Conservation (phyloP, 371 early-diverging fungal genomes). For the Vairimorpha apis region DNA sequence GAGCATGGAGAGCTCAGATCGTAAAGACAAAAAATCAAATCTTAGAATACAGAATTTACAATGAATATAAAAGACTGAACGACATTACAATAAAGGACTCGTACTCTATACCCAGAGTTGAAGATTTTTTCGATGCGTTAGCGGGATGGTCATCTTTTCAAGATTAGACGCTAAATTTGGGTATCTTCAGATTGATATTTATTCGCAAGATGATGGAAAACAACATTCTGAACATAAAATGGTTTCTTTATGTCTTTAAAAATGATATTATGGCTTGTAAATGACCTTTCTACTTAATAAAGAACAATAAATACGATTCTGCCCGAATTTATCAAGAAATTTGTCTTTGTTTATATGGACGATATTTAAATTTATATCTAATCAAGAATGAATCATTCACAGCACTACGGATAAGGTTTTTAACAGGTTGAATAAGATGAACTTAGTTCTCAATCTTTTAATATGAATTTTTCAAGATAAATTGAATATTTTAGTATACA, state of each 20-base stretch:
- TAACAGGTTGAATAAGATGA: background rate
- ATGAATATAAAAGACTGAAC: slow-evolving; percentile 30
- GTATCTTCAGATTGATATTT: slow-evolving; percentile 62
- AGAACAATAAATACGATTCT: slow-evolving; percentile 42
- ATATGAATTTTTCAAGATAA: background rate
- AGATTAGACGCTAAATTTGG: slow-evolving; percentile 62
- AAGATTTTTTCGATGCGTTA: slow-evolving; percentile 36
- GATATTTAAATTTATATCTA: slow-evolving; percentile 29
- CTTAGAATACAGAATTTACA: background rate
- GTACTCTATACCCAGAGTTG: slow-evolving; percentile 25
- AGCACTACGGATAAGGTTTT: background rate
- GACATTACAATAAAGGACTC: slow-evolving; percentile 13
- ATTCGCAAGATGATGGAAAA: slow-evolving; percentile 46
- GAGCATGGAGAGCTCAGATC: slow-evolving; percentile 13
- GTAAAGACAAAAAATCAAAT: background rate
- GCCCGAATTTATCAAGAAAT: background rate
- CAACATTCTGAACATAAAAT: slow-evolving; percentile 57
- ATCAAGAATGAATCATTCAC: background rate
- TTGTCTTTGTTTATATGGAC: slow-evolving; percentile 13
- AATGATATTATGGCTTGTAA: slow-evolving; percentile 26
- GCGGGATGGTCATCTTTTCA: slow-evolving; percentile 54
- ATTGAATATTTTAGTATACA: background rate
- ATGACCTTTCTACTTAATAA: slow-evolving; percentile 44
- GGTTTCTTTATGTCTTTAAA: slow-evolving; percentile 59
- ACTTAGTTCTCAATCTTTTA: background rate